Percentiles rank a stretch among this genome's conserved stretches.
Evolutionary conservation across 495 filamentous ascomycete species (phyloP).

Genomic region (Echria macrotheca): DNA sequence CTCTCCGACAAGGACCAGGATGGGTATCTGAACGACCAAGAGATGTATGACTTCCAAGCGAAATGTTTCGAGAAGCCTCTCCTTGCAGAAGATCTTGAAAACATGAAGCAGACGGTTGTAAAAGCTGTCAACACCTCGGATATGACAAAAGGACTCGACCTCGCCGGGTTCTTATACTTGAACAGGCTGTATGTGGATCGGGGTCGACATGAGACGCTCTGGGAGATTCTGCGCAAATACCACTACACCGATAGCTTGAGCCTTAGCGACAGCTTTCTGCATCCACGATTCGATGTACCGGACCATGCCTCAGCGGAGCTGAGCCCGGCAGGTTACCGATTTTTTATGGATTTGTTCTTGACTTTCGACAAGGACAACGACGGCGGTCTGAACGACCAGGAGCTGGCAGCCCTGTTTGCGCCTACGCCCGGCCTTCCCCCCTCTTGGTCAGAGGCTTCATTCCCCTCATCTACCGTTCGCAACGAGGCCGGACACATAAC

Average conservation of each 20-base stretch:
- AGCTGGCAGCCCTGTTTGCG: constrained; percentile 81
- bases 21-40: constrained; percentile 83
- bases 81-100: constrained; percentile 68
- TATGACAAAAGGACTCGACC: constrained; percentile 68
- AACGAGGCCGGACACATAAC: constrained; percentile 96
- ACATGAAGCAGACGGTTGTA: constrained; percentile 79
- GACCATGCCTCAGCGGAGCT: constrained; percentile 87
- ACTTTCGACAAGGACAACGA: constrained; percentile 96
- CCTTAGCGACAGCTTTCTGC: constrained; percentile 83
- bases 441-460: constrained; percentile 79
- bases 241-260: constrained; percentile 94
- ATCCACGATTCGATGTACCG: constrained; percentile 90
- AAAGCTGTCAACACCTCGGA: constrained; percentile 59
- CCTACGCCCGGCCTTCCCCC: constrained; percentile 84
- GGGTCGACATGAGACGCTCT: constrained; percentile 96
- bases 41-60: constrained; percentile 83
- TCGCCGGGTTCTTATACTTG: constrained; percentile 75
- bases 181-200: constrained; percentile 97
- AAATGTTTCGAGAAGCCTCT: constrained; percentile 87
- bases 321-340: constrained; percentile 89
- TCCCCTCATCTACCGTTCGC: constrained; percentile 88
- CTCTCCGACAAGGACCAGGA: constrained; percentile 95
- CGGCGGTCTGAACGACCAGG: constrained; percentile 79
- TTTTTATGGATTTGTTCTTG: constrained; percentile 95
- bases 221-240: constrained; percentile 92